A percentile compares a stretch with the other conserved stretches of the same genome.
Conservation (phyloP, 441 rosid species). For the Pelargonium cotyledonis region DNA sequence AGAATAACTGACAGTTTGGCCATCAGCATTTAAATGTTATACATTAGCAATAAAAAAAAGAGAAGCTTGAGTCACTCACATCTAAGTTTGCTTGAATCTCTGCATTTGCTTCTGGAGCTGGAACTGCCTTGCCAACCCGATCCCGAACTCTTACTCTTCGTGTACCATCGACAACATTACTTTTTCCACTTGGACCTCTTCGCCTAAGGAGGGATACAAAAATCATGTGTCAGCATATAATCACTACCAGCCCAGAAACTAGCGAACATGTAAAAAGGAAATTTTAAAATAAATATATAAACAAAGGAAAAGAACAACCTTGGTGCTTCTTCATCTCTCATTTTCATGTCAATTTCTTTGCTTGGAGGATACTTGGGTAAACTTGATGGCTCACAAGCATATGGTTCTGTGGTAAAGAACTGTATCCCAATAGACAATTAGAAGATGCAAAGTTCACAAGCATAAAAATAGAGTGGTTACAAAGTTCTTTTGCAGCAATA, state of each 20-base stretch:
- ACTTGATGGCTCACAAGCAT: slow-evolving; percentile 76
- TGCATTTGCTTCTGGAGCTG: slow-evolving; percentile 91
- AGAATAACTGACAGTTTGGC: not conserved
- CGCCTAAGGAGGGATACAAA: slow-evolving; percentile 36
- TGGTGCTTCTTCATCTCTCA: slow-evolving; percentile 75
- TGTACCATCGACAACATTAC: slow-evolving; percentile 48
- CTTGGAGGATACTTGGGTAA: slow-evolving; percentile 89
- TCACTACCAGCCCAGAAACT: slow-evolving; percentile 12
- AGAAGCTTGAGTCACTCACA: slow-evolving; percentile 30
- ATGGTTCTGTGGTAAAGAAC: slow-evolving; percentile 80
- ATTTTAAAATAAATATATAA: too few species aligned
- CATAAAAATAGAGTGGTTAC: too few species aligned
- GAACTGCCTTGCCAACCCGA: slow-evolving; percentile 64
- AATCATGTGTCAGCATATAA: slow-evolving; percentile 19
- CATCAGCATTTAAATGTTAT: not conserved
- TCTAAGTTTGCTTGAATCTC: slow-evolving; percentile 74
- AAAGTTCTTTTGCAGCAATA: not conserved
- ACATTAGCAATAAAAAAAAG: not conserved
- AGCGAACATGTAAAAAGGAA: slow-evolving; percentile 8
- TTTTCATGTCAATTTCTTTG: slow-evolving; percentile 79
- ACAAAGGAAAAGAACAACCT: slow-evolving; percentile 39
- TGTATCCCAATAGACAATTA: slow-evolving; percentile 26
- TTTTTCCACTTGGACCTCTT: slow-evolving; percentile 51
- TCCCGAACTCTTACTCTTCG: slow-evolving; percentile 52
- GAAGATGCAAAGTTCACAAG: not conserved